Base-by-base conservation (phyloP, 1,284 basidiomycete species). In the Pascua sp. region DNA sequence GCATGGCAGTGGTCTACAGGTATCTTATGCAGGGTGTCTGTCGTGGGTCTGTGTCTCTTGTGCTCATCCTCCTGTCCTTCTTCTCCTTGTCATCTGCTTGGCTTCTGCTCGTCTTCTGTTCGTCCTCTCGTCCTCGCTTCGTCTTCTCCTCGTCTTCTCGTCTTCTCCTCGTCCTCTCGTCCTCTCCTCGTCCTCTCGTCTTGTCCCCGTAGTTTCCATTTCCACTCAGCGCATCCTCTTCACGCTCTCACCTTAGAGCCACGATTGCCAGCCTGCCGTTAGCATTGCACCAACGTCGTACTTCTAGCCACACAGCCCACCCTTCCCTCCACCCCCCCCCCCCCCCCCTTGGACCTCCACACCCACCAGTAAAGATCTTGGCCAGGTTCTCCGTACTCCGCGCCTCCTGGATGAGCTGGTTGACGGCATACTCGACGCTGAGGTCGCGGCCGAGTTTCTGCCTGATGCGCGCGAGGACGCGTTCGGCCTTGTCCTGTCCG, bases 341-440 rank as follows among this genome's bases (percentile, higher is more conserved):
- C n/a, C n/a, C n/a, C n/a, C n/a, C n/a, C n/a, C n/a, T n/a, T n/a
- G n/a, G 10, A 7, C 18, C 18, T 17, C 5, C 7, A 24, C 11
- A 68, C 73, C 53, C 51, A 70, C 90, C 90, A 59, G 73, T 67
- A 69, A 84, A 98, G 68, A 98, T 92, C 32, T 81, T 82, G 2
- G 86, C 87, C 39, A 98, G 78, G 73, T 92, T 90, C 41, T 80
- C 79, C 0, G 81, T 75, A 71, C 95, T 89, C 42, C 86, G 90
- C 42, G 95, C 95, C 71, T 93, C 86, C 24, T 90, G 86, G 57
- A 98, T 89, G 42, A 98, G 83, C 73, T 93, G 88, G 77, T 96
- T 97, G 60, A 98, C 91, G 4, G 88, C 90, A 67, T 90, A 93
- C 73, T 96, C 90, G 40, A 95, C 88, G 68, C 90, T 95, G 63